These are phyloP conservation scores for Candolleomyces aberdarensis DNA, from an alignment of 768 basidiomycete genomes.

Conservation along the genomic window DNA sequence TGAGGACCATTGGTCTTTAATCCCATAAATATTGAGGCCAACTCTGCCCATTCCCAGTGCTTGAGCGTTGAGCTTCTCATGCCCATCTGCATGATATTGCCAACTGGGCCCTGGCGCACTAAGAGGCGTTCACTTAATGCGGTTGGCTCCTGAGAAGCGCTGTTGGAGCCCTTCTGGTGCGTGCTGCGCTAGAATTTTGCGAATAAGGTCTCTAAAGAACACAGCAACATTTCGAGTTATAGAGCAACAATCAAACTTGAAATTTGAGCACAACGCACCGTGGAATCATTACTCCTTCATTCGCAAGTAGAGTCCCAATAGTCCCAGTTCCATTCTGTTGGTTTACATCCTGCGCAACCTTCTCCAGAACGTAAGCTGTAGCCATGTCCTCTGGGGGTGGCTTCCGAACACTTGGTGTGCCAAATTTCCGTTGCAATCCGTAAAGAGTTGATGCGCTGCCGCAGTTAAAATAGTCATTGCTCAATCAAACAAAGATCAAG, in stretches of 20 bases:
- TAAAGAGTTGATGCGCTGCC: background rate
- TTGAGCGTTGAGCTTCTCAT: constrained; percentile 7
- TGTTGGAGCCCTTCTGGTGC: constrained; percentile 18
- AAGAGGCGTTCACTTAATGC: constrained; percentile 13
- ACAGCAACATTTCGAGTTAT: too few relatives aligned
- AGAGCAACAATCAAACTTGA: too few relatives aligned
- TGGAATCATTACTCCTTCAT: background rate
- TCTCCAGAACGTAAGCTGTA: background rate
- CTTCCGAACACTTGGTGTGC: background rate
- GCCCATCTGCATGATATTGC: constrained; percentile 23
- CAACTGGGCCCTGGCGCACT: constrained; percentile 18
- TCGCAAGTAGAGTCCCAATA: background rate
- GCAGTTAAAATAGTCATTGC: background rate
- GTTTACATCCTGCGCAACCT: background rate
- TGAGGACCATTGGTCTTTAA: constrained; percentile 22
- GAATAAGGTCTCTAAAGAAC: constrained; percentile 15
- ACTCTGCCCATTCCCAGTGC: constrained; percentile 24
- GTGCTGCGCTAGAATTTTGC: constrained; percentile 10
- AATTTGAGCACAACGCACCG: background rate
- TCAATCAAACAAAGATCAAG: too few relatives aligned
- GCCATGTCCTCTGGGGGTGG: background rate
- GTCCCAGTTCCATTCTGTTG: background rate
- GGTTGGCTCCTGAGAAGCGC: constrained; percentile 16
- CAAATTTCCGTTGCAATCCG: background rate
- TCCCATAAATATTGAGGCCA: constrained; percentile 19